Conservation (phyloP, 164 flowering plant genomes). For the Chimonanthus salicifolius region DNA sequence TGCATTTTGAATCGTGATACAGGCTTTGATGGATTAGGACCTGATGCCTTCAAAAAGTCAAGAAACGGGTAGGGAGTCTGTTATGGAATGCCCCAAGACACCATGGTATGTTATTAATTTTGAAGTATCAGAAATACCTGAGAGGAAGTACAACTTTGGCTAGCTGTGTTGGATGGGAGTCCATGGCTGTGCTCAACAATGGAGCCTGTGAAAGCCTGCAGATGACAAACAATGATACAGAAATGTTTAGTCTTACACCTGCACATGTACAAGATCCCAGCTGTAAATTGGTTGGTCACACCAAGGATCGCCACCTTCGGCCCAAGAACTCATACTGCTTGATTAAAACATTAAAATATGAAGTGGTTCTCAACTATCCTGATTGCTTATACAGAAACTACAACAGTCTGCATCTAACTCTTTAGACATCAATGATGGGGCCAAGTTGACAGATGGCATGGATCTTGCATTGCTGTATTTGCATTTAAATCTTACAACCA, state of each 20-base stretch:
- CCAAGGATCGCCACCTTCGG: not conserved
- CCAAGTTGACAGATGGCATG: not conserved
- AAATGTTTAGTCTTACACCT: not conserved
- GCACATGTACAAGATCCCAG: not conserved
- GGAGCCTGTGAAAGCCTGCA: slow-evolving; percentile 74
- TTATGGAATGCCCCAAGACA: not conserved
- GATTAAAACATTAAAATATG: not conserved
- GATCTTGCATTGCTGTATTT: not conserved
- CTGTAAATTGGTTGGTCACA: not conserved
- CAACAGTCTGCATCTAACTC: not conserved
- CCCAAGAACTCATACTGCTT: not conserved
- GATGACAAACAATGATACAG: not conserved
- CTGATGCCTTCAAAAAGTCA: not conserved
- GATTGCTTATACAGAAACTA: not conserved
- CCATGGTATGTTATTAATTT: not conserved
- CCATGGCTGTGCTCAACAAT: slow-evolving; percentile 57
- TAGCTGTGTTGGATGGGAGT: slow-evolving; percentile 18
- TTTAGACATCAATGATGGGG: not conserved
- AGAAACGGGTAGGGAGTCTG: not conserved
- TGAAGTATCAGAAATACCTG: slow-evolving; percentile 29
- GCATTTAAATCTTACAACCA: not conserved
- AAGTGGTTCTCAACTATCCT: not conserved
- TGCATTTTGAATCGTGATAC: slow-evolving; percentile 91
- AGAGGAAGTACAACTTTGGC: slow-evolving; percentile 25
- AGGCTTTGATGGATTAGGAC: slow-evolving; percentile 55